Evolutionary conservation across 768 basidiomycete species (phyloP), one percentile per base, ranked within the genome.

Genomic region (Termitomyces sp.): DNA sequence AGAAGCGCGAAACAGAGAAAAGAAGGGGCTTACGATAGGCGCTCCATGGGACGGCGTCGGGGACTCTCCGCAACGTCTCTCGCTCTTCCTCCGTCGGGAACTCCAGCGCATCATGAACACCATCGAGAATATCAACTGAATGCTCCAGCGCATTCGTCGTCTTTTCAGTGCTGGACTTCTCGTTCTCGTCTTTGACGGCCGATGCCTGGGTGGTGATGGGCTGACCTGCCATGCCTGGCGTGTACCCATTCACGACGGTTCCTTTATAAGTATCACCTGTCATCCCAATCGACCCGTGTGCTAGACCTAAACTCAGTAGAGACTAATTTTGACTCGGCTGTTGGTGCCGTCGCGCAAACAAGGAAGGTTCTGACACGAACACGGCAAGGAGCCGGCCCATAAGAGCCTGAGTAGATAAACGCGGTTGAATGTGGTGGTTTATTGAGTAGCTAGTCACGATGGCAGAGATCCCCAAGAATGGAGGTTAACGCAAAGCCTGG

Each of bases 61-160:
- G 66, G 8, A 89, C 81, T 45, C 85, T 79, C 28, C 84, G 77
- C 33, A 89, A 72, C 10, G 82, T 84, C 4, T 57, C 62, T 30
- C 73, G 66, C 69, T 89, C 87, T 64, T 86, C 80, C 26, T 80
- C 80, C 0, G 83, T 83, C 3, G 87, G 87, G 62, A 85, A 83
- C 61, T 78, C 78, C 53, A 87, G 73, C 21, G 80, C 83, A 46
- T 82, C 81, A 56, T 78, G 74, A 50, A 75, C 15, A 15, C 31
- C 19, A 15, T 53, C 41, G 11, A 42, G 41, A 15, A 21, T 2
- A 30, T 30, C 17, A 19, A 7, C 30, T 14, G 28, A 15, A 26
- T 19, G 30, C 11, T 48, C 31, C 11, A 35, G 12, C 14, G 35
- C 35, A 35, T 12, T 35, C 3, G 35, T 35, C 11, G 35, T 35